A percentile compares a stretch with the other conserved stretches of the same genome.
Evolutionary conservation across 345 rosid species (phyloP).

Genomic region (Carallia pectinifolia): DNA sequence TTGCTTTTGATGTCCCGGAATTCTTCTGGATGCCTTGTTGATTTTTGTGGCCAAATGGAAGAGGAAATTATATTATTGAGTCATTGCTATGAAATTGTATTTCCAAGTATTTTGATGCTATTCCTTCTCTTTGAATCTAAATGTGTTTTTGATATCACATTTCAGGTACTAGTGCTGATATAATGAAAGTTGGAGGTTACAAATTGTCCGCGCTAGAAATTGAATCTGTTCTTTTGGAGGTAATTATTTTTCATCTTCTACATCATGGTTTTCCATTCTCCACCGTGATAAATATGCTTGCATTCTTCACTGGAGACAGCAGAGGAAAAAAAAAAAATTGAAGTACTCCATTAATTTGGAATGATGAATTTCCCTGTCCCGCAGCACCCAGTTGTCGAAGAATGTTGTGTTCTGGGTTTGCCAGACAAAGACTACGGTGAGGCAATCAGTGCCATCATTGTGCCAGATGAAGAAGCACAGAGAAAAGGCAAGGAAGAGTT

Average conservation of each 20-base stretch:
- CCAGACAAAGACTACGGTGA: conserved; percentile 89
- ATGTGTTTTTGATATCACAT: not conserved
- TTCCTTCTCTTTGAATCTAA: not conserved
- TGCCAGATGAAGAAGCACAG: conserved; percentile 51
- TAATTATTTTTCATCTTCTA: conserved; percentile 22
- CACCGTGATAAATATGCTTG: too few relatives aligned
- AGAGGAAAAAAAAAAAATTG: too few relatives aligned
- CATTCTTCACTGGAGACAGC: too few relatives aligned
- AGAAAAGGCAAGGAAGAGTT: conserved; percentile 41
- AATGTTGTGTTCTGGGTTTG: conserved; percentile 91
- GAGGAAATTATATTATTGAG: not conserved
- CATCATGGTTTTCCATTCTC: too few relatives aligned
- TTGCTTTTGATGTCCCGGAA: too few relatives aligned
- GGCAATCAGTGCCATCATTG: conserved; percentile 68
- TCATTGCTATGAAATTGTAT: not conserved
- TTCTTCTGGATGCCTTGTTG: too few relatives aligned
- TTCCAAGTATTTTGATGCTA: not conserved
- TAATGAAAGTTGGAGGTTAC: conserved; percentile 97
- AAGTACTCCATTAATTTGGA: not conserved
- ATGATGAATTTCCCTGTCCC: conserved; percentile 14
- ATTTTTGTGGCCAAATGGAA: not conserved
- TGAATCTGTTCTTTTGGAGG: conserved; percentile 88
- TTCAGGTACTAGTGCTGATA: conserved; percentile 90
- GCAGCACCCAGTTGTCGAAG: conserved; percentile 82
- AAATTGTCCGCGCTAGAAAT: conserved; percentile 94